Conservation (phyloP, 257 asterid genomes). For the Hygrophila difformis region DNA sequence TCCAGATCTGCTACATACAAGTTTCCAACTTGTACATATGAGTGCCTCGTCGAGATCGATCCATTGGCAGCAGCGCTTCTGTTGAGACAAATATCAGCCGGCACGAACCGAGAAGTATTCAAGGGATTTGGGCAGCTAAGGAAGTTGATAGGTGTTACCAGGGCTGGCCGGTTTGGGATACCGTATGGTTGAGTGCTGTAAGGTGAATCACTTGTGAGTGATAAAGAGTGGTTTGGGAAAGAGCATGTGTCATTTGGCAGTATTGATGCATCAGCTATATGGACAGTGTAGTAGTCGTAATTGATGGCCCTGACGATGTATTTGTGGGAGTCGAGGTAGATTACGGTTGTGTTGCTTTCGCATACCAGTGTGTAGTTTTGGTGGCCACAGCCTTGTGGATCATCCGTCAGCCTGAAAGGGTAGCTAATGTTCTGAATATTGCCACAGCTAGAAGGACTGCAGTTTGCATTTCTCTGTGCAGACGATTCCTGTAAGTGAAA, state of each 20-base stretch:
- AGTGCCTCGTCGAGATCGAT: too few relatives aligned
- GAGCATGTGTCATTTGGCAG: constrained; percentile 10
- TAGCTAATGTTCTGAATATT: constrained; percentile 19
- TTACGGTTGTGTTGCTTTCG: constrained; percentile 16
- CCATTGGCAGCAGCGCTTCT: too few relatives aligned
- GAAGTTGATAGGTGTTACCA: too few relatives aligned
- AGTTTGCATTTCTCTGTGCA: background rate
- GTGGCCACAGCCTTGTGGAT: constrained; percentile 36
- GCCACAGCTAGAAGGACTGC: constrained; percentile 32
- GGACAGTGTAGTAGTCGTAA: constrained; percentile 20
- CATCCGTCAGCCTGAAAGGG: constrained; percentile 35
- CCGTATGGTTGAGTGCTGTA: background rate
- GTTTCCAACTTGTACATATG: too few relatives aligned
- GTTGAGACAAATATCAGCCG: too few relatives aligned
- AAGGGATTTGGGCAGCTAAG: too few relatives aligned
- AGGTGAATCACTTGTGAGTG: background rate
- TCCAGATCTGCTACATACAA: too few relatives aligned
- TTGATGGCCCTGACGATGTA: constrained; percentile 23
- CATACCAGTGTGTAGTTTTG: constrained; percentile 22
- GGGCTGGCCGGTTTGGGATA: too few relatives aligned
- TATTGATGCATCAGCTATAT: constrained; percentile 20
- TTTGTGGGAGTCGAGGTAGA: constrained; percentile 10
- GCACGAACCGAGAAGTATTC: background rate
- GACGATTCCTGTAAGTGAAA: background rate
- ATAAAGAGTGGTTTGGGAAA: background rate